Conservation (phyloP, 1,284 basidiomycete species). For the Paramarasmius palmivorus region DNA sequence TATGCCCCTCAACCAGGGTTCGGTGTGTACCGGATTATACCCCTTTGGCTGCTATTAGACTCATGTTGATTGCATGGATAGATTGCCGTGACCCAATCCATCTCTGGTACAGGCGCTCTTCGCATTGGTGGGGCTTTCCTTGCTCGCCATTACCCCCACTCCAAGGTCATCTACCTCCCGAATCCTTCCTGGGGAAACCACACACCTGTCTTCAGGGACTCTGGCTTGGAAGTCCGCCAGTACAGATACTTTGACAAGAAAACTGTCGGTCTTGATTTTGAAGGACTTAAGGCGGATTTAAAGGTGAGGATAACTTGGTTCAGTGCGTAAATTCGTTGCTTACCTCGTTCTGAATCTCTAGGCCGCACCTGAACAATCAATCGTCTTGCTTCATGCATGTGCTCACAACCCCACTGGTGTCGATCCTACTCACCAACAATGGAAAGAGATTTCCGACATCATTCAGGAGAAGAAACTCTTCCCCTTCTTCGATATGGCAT, state of each 20-base stretch:
- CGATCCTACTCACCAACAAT: constrained; percentile 93
- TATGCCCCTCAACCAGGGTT: constrained; percentile 70
- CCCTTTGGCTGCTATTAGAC: constrained; percentile 4
- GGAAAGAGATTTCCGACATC: constrained; percentile 89
- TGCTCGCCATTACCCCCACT: constrained; percentile 84
- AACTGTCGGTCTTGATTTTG: constrained; percentile 93
- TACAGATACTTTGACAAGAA: constrained; percentile 96
- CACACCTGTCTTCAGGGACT: constrained; percentile 84
- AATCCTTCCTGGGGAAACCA: constrained; percentile 98
- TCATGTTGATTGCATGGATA: constrained; percentile 30
- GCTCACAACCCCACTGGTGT: constrained; percentile 99
- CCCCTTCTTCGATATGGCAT: constrained; percentile 97
- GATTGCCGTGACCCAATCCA: constrained; percentile 93
- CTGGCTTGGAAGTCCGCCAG: constrained; percentile 89
- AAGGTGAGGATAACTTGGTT: constrained; percentile 46
- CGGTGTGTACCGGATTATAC: constrained; percentile 52
- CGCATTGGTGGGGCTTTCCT: constrained; percentile 96
- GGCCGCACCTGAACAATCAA: constrained; percentile 76
- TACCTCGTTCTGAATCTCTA: constrained; percentile 34
- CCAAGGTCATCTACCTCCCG: constrained; percentile 93
- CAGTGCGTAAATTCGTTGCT: constrained; percentile 3
- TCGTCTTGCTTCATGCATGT: constrained; percentile 90
- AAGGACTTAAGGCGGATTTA: constrained; percentile 87
- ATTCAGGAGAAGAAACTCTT: constrained; percentile 87
- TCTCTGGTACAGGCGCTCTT: constrained; percentile 97